These are phyloP conservation scores for Diplodia seriata DNA, from an alignment of 2,329 filamentous ascomycete genomes.

Conservation along the genomic window DNA sequence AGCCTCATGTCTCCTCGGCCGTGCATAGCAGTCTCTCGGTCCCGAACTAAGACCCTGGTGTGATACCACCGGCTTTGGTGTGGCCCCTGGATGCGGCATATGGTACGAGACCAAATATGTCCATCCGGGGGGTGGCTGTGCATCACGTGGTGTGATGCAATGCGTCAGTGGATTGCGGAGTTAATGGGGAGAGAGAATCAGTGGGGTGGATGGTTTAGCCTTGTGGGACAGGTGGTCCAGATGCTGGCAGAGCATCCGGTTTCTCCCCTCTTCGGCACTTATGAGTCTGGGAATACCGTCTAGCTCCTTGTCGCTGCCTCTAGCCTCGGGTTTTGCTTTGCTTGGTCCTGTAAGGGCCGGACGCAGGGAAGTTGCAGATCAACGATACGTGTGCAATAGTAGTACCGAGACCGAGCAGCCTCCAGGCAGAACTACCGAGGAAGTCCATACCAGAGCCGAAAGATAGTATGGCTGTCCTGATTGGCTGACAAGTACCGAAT, in stretches of 20 bases:
- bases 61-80: background rate
- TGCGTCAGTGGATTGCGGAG: background rate
- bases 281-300: background rate
- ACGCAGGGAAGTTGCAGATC: background rate
- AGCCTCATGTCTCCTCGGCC: background rate
- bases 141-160: background rate
- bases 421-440: background rate
- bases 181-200: background rate
- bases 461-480: background rate
- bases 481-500: background rate
- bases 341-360: background rate
- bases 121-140: background rate
- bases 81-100: background rate
- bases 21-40: background rate
- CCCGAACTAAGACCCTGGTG: background rate
- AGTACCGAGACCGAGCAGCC: constrained; percentile 4
- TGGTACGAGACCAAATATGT: background rate
- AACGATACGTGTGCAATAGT: background rate
- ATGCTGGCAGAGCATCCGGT: background rate
- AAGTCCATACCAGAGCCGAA: background rate
- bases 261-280: background rate
- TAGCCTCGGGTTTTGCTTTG: background rate
- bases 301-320: background rate
- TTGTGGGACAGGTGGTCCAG: background rate
- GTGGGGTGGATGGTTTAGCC: background rate